These are phyloP conservation scores for Prunella vulgaris DNA, from an alignment of 257 asterid genomes.

Conservation along the genomic window DNA sequence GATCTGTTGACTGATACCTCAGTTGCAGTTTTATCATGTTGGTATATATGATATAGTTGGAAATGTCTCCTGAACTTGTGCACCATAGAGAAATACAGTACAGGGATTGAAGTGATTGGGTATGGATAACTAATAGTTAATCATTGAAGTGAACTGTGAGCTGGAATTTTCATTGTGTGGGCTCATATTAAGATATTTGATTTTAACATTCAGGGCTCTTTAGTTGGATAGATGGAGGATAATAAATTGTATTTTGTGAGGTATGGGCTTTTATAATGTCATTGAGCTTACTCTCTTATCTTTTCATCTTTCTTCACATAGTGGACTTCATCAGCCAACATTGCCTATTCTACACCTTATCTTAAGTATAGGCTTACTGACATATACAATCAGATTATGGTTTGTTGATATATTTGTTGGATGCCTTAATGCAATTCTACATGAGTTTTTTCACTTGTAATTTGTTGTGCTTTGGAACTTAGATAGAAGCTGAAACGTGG, in stretches of 20 bases:
- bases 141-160: background rate
- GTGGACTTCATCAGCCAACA: background rate
- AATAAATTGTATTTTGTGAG: background rate
- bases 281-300: background rate
- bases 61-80: conserved; percentile 3
- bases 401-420: background rate
- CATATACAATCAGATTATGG: background rate
- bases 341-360: background rate
- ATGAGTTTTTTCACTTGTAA: background rate
- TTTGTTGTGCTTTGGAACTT: background rate
- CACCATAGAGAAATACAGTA: background rate
- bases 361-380: background rate
- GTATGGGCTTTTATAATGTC: background rate
- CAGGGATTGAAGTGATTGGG: background rate
- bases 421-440: background rate
- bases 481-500: background rate
- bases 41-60: background rate
- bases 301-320: background rate
- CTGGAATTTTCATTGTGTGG: background rate
- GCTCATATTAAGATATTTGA: background rate
- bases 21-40: background rate
- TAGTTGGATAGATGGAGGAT: background rate
- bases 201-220: background rate
- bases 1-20: conserved; percentile 9
- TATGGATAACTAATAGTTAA: background rate